A percentile compares a stretch with the other conserved stretches of the same genome.
phyloP scores from a whole-genome alignment of 73 alveolate genomes.

The Tetrahymena elliotti region DNA sequence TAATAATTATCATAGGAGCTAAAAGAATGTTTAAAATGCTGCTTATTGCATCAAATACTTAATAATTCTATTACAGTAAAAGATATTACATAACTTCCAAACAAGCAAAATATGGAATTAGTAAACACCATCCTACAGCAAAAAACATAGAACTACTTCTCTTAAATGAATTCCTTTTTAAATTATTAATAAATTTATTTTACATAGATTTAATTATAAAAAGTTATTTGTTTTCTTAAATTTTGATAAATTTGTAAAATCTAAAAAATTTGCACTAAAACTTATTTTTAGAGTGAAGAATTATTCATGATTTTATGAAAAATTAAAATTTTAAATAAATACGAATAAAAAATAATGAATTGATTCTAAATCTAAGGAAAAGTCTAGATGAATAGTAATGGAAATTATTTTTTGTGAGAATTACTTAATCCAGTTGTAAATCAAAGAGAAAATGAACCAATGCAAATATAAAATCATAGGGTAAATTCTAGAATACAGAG shows the following conservation, averaged over 20 bases:
- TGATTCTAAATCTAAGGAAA: no score
- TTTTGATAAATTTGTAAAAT: no score
- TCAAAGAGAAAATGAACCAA: background rate
- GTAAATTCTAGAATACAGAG: background rate
- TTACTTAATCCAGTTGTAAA: background rate
- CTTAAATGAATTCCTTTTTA: background rate
- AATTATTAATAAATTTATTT: no score
- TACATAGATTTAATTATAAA: no score
- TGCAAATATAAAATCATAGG: background rate
- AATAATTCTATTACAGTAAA: background rate
- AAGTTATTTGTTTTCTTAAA: no score
- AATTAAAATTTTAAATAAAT: no score
- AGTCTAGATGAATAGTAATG: no score
- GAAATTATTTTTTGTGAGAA: background rate
- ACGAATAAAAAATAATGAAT: no score
- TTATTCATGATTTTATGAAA: no score
- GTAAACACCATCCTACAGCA: background rate
- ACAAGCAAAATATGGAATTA: background rate
- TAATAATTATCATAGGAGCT: background rate
- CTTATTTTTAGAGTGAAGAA: no score
- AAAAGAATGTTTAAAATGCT: background rate
- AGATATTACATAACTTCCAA: background rate
- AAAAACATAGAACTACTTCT: background rate
- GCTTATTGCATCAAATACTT: background rate
- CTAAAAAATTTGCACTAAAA: no score